phyloP scores from a whole-genome alignment of 768 basidiomycete genomes.

The Sistotremastrum niveocremeum region DNA sequence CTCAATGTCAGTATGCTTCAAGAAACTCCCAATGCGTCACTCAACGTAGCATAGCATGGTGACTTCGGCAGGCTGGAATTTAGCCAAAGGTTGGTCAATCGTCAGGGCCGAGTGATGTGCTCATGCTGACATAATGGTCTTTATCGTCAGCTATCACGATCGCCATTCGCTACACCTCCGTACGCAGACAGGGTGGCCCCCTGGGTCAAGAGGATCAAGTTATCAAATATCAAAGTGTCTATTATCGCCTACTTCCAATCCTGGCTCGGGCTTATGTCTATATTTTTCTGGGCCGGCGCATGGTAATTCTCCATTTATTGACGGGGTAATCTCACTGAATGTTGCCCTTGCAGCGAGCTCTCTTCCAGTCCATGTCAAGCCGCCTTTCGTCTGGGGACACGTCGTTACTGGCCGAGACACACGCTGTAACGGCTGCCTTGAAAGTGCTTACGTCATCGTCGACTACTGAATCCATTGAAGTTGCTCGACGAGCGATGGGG shows the following conservation, averaged over 20 bases:
- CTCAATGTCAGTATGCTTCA: constrained; percentile 23
- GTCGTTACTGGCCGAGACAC: constrained; percentile 54
- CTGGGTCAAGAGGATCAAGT: constrained; percentile 46
- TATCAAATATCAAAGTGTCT: constrained; percentile 59
- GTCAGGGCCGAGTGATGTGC: background rate
- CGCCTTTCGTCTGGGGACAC: constrained; percentile 44
- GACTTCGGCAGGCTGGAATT: constrained; percentile 41
- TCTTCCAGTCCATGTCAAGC: constrained; percentile 35
- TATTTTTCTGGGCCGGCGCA: constrained; percentile 43
- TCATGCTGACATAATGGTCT: background rate
- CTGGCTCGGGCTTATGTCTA: constrained; percentile 59
- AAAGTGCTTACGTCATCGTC: constrained; percentile 45
- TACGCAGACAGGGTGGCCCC: constrained; percentile 51
- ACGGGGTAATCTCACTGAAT: background rate
- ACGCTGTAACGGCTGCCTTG: constrained; percentile 54
- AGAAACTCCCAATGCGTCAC: background rate
- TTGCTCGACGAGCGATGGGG: constrained; percentile 56
- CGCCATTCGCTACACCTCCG: constrained; percentile 57
- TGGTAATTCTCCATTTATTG: constrained; percentile 23
- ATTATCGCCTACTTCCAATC: constrained; percentile 59
- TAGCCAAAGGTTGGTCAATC: constrained; percentile 41
- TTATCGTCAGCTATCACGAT: constrained; percentile 36
- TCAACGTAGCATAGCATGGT: constrained; percentile 38
- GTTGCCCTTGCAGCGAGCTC: constrained; percentile 22
- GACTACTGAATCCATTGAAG: constrained; percentile 47